These are phyloP conservation scores for Poronia punctata DNA, from an alignment of 495 filamentous ascomycete species.

Conservation along the genomic window DNA sequence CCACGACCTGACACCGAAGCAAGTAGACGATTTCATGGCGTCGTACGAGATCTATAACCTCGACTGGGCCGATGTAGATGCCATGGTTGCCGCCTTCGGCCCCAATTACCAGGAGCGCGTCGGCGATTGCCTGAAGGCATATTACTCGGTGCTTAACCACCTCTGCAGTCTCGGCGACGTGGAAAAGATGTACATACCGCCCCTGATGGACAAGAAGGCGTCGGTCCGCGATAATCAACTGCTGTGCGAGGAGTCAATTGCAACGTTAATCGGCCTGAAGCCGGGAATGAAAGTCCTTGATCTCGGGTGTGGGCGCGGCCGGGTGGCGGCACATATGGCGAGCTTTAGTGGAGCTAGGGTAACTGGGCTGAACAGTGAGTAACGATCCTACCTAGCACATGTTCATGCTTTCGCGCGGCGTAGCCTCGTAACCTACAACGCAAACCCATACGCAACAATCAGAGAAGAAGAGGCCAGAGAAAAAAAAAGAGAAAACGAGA, in stretches of 20 bases:
- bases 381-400: not conserved
- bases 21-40: conserved; percentile 60
- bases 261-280: conserved; percentile 44
- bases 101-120: conserved; percentile 53
- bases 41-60: conserved; percentile 62
- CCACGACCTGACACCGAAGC: conserved; percentile 47
- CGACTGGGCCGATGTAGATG: conserved; percentile 53
- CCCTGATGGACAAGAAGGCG: conserved; percentile 52
- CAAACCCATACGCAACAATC: too few relatives aligned
- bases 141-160: conserved; percentile 59
- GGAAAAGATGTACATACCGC: conserved; percentile 64
- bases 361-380: conserved; percentile 48
- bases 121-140: conserved; percentile 52
- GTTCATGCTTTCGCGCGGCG: too few relatives aligned
- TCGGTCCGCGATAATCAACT: conserved; percentile 47
- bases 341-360: conserved; percentile 48
- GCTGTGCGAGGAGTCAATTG: conserved; percentile 54
- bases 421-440: too few relatives aligned
- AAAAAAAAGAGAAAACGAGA: too few relatives aligned
- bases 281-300: conserved; percentile 49
- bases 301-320: conserved; percentile 54
- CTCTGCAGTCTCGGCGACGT: conserved; percentile 60
- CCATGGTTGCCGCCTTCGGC: conserved; percentile 52
- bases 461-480: too few relatives aligned
- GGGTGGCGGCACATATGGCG: conserved; percentile 57